phyloP scores from a whole-genome alignment of 129 eudicot species.

The Flaveria brownii region DNA sequence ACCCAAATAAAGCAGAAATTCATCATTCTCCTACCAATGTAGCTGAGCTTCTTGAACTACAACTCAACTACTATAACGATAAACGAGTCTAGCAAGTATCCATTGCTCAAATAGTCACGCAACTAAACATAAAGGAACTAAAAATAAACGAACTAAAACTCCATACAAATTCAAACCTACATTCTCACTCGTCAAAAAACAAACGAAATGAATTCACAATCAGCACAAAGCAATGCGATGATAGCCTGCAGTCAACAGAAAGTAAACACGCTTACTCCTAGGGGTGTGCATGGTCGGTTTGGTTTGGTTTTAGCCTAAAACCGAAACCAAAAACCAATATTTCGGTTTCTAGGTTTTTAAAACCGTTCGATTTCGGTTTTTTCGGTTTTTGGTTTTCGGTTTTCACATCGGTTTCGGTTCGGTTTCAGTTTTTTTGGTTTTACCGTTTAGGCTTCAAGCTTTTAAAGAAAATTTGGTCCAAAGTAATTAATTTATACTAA shows the following conservation, averaged over 20 bases:
- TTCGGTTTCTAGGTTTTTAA: too few species aligned
- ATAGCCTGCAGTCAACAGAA: background rate
- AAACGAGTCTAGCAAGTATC: background rate
- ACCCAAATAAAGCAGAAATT: background rate
- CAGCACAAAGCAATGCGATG: background rate
- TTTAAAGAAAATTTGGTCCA: too few species aligned
- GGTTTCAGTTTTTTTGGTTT: too few species aligned
- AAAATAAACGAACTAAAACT: background rate
- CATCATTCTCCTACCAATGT: slow-evolving; percentile 4
- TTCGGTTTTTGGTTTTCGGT: too few species aligned
- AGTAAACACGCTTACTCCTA: background rate
- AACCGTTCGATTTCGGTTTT: too few species aligned
- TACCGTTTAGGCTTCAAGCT: too few species aligned
- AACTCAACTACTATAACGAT: background rate
- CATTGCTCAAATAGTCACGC: background rate
- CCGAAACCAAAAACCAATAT: too few species aligned
- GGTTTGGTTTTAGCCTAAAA: too few species aligned
- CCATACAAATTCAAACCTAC: slow-evolving; percentile 4
- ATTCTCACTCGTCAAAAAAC: background rate
- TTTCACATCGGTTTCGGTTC: too few species aligned
- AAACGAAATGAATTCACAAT: background rate
- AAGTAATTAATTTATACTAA: too few species aligned
- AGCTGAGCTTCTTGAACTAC: background rate
- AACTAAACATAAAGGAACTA: background rate
- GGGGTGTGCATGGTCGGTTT: too few species aligned